Base-by-base conservation (phyloP, 2,329 filamentous ascomycete species). In the Colletotrichum musicola region DNA sequence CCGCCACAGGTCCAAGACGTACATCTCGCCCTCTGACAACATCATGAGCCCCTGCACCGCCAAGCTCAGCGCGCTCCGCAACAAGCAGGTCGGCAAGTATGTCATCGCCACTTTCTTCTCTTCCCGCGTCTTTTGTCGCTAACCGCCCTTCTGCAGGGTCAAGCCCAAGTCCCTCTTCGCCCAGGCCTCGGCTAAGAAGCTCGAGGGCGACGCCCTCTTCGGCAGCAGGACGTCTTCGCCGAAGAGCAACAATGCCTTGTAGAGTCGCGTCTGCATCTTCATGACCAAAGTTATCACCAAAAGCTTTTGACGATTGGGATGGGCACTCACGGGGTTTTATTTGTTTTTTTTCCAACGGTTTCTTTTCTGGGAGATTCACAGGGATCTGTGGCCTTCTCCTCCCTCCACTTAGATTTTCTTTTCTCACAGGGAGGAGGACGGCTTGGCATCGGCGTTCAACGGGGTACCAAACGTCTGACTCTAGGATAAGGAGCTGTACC, bases 31-130 rank as follows among this genome's bases (percentile, higher is more conserved):
- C 3, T 95, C 92, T n/a, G 93, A 97, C 80, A 90, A 89, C 81
- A 95, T 97, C 84, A 93, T 94, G 90, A 94, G 92, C 74, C 93
- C 93, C 42, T 94, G 93, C 80, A 92, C 91, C 18, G 91, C 92
- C 79, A 96, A 96, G 86, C 88, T 96, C 75, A 92, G 87, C 71
- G 91, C 92, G 47, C 89, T 95, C 80, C 92, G 93, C 81, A 93
- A 89, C 82, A 94, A 94, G 84, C 91, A 93, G 76, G 90, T 90
- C 71, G 87, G 87, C 82, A 95, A 94, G 91, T 93, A 85, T 77
- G 88, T 86, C 6, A 20, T 18, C 16, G 7, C 6, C 38, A 6
- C 30, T 6, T 38, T 4, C 12, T 30, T 13, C 7, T 38, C 14
- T 14, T 54, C 16, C 2, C n/a, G 12, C 47, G 35, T 46, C 30